phyloP scores from a whole-genome alignment of 208 protist species.

The Jaenimonas drosophilae region DNA sequence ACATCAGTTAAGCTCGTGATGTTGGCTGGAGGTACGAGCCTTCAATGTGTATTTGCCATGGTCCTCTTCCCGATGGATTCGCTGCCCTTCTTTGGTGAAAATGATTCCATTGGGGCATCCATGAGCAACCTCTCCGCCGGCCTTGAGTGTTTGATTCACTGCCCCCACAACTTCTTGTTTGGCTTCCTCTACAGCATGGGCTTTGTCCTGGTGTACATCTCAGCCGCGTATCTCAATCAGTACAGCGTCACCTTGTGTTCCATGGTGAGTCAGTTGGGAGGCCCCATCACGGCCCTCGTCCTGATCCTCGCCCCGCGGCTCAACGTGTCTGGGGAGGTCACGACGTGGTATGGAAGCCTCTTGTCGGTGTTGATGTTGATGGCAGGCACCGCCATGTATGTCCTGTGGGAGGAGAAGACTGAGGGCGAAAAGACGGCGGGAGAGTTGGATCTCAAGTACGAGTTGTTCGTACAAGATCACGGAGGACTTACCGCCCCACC shows the following conservation, averaged over 20 bases:
- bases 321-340: constrained; percentile 24
- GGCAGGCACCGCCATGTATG: constrained; percentile 28
- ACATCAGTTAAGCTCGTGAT: constrained; percentile 48
- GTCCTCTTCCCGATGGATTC: constrained; percentile 35
- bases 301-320: constrained; percentile 27
- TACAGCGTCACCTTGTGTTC: constrained; percentile 57
- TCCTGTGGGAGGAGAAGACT: constrained; percentile 43
- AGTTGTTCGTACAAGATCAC: constrained; percentile 15
- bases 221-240: constrained; percentile 44
- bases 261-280: constrained; percentile 49
- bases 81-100: constrained; percentile 43
- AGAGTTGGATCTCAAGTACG: constrained; percentile 27
- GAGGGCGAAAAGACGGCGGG: constrained; percentile 19
- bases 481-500: no score
- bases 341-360: constrained; percentile 30
- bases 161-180: constrained; percentile 23
- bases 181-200: constrained; percentile 30
- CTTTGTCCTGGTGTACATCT: constrained; percentile 40
- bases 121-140: constrained; percentile 12
- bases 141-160: constrained; percentile 7
- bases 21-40: constrained; percentile 26
- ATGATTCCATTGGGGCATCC: constrained; percentile 19
- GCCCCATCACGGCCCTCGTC: constrained; percentile 35
- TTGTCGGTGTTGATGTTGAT: constrained; percentile 16
- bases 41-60: constrained; percentile 23